Evolutionary conservation across 1,284 basidiomycete genomes (phyloP).

Genomic region (Irpex lacteus): DNA sequence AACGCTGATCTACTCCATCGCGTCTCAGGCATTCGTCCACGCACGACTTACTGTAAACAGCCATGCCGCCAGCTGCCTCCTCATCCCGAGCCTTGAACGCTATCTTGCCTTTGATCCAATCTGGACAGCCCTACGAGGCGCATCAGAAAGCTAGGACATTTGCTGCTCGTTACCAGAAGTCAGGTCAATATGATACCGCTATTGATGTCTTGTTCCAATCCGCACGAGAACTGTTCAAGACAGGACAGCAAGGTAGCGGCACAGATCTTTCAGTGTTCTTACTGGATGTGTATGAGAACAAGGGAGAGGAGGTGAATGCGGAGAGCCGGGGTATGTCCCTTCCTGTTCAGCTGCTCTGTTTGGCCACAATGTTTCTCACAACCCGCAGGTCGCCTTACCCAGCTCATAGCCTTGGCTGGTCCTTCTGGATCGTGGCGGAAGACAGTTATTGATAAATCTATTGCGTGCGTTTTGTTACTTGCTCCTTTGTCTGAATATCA

Average conservation of each 20-base stretch:
- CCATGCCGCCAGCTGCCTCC: slow-evolving; percentile 34
- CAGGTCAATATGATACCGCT: slow-evolving; percentile 76
- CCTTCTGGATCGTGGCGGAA: slow-evolving; percentile 78
- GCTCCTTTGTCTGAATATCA: neutral
- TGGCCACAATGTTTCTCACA: slow-evolving; percentile 1
- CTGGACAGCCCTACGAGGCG: slow-evolving; percentile 80
- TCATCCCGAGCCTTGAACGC: slow-evolving; percentile 68
- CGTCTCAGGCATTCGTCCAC: neutral
- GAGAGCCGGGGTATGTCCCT: slow-evolving; percentile 68
- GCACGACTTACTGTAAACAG: neutral
- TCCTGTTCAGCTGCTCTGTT: neutral
- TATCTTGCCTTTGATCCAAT: slow-evolving; percentile 70
- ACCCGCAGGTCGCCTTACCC: slow-evolving; percentile 67
- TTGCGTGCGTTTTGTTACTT: slow-evolving; percentile 53
- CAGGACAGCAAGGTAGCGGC: slow-evolving; percentile 84
- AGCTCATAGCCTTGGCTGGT: slow-evolving; percentile 78
- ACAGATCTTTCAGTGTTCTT: slow-evolving; percentile 78
- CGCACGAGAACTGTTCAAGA: slow-evolving; percentile 81
- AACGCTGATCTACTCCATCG: slow-evolving; percentile 1
- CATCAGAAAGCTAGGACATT: slow-evolving; percentile 96
- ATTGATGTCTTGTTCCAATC: slow-evolving; percentile 88
- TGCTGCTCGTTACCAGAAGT: slow-evolving; percentile 81
- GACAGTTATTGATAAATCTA: slow-evolving; percentile 73
- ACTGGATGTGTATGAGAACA: slow-evolving; percentile 77
- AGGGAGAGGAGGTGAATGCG: slow-evolving; percentile 64